Evolutionary conservation across 2,329 filamentous ascomycete genomes (phyloP).

Genomic region (Aspergillus quadrilineatus): DNA sequence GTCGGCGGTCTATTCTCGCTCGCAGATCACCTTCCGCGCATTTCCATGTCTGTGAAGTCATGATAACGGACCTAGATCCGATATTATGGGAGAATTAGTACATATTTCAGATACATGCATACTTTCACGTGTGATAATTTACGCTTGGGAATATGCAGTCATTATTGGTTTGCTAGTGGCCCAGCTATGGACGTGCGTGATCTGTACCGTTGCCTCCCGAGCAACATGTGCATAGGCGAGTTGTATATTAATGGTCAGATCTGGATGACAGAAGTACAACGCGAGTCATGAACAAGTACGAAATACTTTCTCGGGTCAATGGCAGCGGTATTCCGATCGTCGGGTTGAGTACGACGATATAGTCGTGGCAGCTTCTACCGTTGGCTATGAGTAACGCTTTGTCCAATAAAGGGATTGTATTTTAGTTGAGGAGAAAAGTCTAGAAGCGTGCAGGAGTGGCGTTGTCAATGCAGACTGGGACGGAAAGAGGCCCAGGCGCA

Average conservation of each 20-base stretch:
- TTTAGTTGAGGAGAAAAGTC: constrained; percentile 4
- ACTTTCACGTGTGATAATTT: neutral
- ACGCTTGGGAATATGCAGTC: neutral
- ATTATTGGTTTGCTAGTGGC: neutral
- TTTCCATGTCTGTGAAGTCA: neutral
- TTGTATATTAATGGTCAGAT: neutral
- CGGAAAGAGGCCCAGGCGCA: constrained; percentile 15
- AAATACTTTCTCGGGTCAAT: neutral
- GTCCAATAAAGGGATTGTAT: constrained; percentile 20
- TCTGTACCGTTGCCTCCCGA: neutral
- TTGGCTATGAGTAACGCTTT: constrained; percentile 19
- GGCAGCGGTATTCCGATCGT: neutral
- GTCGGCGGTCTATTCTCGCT: neutral
- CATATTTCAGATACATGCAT: neutral
- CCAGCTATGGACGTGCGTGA: neutral
- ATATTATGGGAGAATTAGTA: neutral
- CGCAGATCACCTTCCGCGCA: neutral
- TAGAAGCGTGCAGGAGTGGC: constrained; percentile 2
- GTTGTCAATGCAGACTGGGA: constrained; percentile 8
- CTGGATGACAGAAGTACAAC: constrained; percentile 6
- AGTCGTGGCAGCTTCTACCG: neutral
- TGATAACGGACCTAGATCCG: neutral
- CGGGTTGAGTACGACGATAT: constrained; percentile 1
- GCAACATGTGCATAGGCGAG: neutral
- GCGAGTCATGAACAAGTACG: neutral